Base-by-base conservation (phyloP, 2,329 filamentous ascomycete genomes). In the Penicillium janthinellum region DNA sequence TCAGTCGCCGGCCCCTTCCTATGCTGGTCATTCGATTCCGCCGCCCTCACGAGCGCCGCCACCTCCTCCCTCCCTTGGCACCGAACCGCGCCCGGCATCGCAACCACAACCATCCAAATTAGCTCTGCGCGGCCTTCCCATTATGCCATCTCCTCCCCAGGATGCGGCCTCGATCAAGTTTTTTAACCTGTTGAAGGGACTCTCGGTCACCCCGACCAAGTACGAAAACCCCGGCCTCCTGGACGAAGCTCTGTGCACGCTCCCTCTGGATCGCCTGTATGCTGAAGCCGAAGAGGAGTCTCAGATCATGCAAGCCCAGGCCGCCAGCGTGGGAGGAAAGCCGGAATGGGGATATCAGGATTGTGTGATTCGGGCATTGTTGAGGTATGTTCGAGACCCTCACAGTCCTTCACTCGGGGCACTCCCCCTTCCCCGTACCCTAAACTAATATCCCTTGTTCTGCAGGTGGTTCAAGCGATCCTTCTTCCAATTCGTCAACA, bases 301-400 rank as follows among this genome's bases (percentile, higher is more conserved):
- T 65, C 92, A 97, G 74, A 88, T 97, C 34, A 82, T 96, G 68
- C 87, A 90, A 71, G 95, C 92, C 37, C 88, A 96, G 76, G 94
- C 94, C 35, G 90, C 90, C 73, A 96, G 92, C 67, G 88, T 96
- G 80, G 91, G 90, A 20, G 87, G 90, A 58, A 90, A 90, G 74
- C 86, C 93, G 1, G 90, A 92, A 80, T 98, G 94, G 94, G 94
- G 93, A 58, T 97, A 98, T 74, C 94, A 98, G 77, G 95, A 99
- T 78, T 99, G 94, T 75, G 92, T 97, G 57, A 90, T 98, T 71
- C 86, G 91, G 66, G 91, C 94, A 61, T 82, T 98, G 64, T 82
- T 98, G 71, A 89, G 88, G 90, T 92, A 81, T 69, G 87, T 79
- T 49, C 47, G 59, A 64, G 64, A 63, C 55, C 49, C 57, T 28